Percentiles rank a stretch among this genome's conserved stretches.
These are phyloP conservation scores for Teratosphaeria destructans DNA, from an alignment of 2,329 filamentous ascomycete species.

Conservation along the genomic window DNA sequence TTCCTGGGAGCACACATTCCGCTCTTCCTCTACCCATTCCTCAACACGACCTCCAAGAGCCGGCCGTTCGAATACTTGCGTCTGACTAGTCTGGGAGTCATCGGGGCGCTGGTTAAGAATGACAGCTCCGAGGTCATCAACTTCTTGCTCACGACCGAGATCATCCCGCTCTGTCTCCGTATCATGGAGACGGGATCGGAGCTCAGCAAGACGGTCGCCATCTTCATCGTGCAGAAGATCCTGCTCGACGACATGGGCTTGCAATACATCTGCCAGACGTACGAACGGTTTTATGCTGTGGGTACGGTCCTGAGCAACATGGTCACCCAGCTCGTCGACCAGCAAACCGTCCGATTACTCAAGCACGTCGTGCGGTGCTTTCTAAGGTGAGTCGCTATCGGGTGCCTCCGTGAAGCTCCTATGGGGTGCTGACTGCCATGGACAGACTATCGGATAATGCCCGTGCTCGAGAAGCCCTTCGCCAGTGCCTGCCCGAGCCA, in stretches of 20 bases:
- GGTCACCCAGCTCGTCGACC: conserved; percentile 94
- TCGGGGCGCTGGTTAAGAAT: conserved; percentile 95
- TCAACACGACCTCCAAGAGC: conserved; percentile 97
- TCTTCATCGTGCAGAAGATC: conserved; percentile 99
- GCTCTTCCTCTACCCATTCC: conserved; percentile 92
- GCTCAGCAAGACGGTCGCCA: conserved; percentile 95
- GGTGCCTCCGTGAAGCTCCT: conserved; percentile 1
- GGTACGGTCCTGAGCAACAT: conserved; percentile 97
- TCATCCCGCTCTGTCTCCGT: conserved; percentile 90
- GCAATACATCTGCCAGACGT: conserved; percentile 97
- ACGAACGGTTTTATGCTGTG: conserved; percentile 96
- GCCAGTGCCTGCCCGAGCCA: conserved; percentile 95
- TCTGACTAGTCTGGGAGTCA: conserved; percentile 89
- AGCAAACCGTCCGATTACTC: conserved; percentile 86
- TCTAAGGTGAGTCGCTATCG: conserved; percentile 55
- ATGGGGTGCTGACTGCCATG: conserved; percentile 5
- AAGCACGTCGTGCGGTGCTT: conserved; percentile 99
- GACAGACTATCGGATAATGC: conserved; percentile 86
- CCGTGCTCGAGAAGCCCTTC: conserved; percentile 82
- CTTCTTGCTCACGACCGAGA: conserved; percentile 95
- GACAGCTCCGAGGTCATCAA: conserved; percentile 98
- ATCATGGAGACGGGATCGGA: conserved; percentile 99
- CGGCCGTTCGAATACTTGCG: conserved; percentile 95
- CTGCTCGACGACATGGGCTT: conserved; percentile 91
- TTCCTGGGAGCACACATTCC: conserved; percentile 98